phyloP scores from a whole-genome alignment of 345 rosid species.

The Lumnitzera littorea region DNA sequence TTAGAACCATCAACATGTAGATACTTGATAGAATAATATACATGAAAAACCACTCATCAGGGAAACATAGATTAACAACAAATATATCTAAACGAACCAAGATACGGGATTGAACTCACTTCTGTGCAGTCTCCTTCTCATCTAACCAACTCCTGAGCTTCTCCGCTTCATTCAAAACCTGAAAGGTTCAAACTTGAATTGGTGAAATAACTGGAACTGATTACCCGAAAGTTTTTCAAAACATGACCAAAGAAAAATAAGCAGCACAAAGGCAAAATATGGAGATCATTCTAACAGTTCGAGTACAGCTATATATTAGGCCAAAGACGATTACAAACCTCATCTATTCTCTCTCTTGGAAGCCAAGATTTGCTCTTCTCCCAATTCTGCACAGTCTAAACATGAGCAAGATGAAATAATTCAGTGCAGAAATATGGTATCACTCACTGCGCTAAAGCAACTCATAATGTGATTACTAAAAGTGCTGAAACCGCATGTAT shows the following conservation, averaged over 20 bases:
- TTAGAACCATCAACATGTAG: too few species aligned
- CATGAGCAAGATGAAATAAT: constrained; percentile 7
- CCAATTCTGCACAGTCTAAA: constrained; percentile 65
- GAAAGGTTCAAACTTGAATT: constrained; percentile 4
- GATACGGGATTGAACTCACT: constrained; percentile 36
- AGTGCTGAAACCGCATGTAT: too few species aligned
- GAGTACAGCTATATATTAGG: not conserved
- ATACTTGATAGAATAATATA: too few species aligned
- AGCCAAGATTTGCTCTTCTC: constrained; percentile 81
- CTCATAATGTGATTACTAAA: too few species aligned
- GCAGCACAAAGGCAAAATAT: not conserved
- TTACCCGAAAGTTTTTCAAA: not conserved
- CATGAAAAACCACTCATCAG: not conserved
- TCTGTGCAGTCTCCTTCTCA: constrained; percentile 76
- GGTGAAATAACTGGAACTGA: not conserved
- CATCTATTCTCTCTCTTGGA: constrained; percentile 63
- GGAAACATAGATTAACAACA: not conserved
- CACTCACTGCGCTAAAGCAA: too few species aligned
- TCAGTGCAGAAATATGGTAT: constrained; percentile 4
- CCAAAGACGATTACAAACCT: constrained; percentile 37
- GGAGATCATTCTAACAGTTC: not conserved
- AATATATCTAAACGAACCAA: not conserved
- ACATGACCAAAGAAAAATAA: not conserved
- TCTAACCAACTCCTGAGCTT: constrained; percentile 76
- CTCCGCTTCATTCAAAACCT: constrained; percentile 60